These are phyloP conservation scores for Sarocladium oryzae DNA, from an alignment of 2,329 filamentous ascomycete species.

Conservation along the genomic window DNA sequence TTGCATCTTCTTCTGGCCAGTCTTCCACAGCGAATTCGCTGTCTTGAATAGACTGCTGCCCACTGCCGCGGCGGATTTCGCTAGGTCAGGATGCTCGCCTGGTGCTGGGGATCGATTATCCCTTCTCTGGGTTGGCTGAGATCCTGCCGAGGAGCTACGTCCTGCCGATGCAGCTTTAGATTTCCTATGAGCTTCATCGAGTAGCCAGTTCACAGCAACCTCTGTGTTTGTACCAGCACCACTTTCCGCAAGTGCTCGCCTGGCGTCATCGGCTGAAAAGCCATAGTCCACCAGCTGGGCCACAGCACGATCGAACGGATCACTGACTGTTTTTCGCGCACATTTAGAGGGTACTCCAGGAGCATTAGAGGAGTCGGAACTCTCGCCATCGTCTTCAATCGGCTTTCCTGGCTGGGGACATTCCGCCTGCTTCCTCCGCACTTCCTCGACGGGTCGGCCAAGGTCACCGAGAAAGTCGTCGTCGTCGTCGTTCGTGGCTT, in stretches of 20 bases:
- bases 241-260: conserved; percentile 71
- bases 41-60: conserved; percentile 85
- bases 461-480: conserved; percentile 62
- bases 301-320: conserved; percentile 65
- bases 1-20: conserved; percentile 84
- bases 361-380: conserved; percentile 40
- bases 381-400: conserved; percentile 39
- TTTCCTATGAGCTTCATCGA: conserved; percentile 86
- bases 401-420: conserved; percentile 49
- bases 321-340: conserved; percentile 20
- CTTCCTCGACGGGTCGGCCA: conserved; percentile 57
- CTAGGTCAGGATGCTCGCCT: conserved; percentile 51
- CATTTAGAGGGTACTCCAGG: conserved; percentile 14
- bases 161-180: conserved; percentile 65
- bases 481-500: conserved; percentile 44
- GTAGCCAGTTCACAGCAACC: conserved; percentile 77
- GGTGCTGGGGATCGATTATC: conserved; percentile 49
- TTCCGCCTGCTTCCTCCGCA: conserved; percentile 40
- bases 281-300: conserved; percentile 93
- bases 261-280: conserved; percentile 79
- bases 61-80: conserved; percentile 75
- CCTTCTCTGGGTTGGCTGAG: conserved; percentile 22
- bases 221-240: conserved; percentile 76
- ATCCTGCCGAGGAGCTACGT: conserved; percentile 37
- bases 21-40: conserved; percentile 92